Evolutionary conservation across 1,284 basidiomycete genomes (phyloP).

Genomic region (Coniophora puteana): DNA sequence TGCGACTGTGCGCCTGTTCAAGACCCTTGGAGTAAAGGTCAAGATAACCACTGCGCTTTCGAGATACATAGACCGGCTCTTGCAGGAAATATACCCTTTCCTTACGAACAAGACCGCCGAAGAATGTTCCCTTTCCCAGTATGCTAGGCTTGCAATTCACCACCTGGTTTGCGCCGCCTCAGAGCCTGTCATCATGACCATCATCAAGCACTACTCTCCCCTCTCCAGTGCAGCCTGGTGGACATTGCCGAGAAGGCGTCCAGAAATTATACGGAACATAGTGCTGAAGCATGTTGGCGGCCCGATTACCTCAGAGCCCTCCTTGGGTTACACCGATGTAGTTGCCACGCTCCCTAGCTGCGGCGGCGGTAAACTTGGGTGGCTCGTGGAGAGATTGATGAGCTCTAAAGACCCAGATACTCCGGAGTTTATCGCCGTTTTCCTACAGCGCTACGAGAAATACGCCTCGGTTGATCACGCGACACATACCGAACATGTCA

Average conservation of each 20-base stretch:
- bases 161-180: conserved; percentile 4
- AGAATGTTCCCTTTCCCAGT: conserved; percentile 3
- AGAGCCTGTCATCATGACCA: conserved; percentile 1
- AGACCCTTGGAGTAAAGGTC: too few species aligned
- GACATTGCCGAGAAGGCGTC: conserved; percentile 1
- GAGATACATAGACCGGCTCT: too few species aligned
- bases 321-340: too few species aligned
- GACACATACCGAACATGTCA: not conserved
- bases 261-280: conserved; percentile 1
- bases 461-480: not conserved
- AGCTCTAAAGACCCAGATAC: not conserved
- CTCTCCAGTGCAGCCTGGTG: conserved; percentile 1
- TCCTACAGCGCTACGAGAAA: not conserved
- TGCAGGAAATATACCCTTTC: conserved; percentile 6
- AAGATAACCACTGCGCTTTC: too few species aligned
- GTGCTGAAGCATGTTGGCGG: not conserved
- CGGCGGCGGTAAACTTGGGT: not conserved
- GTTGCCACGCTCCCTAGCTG: not conserved
- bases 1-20: too few species aligned
- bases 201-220: conserved; percentile 1
- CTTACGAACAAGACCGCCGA: not conserved
- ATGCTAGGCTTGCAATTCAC: not conserved
- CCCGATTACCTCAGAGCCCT: too few species aligned
- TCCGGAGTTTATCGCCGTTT: not conserved
- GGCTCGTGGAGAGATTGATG: not conserved